Base-by-base conservation (phyloP, 1,284 basidiomycete genomes). In the Ganoderma multipileum region DNA sequence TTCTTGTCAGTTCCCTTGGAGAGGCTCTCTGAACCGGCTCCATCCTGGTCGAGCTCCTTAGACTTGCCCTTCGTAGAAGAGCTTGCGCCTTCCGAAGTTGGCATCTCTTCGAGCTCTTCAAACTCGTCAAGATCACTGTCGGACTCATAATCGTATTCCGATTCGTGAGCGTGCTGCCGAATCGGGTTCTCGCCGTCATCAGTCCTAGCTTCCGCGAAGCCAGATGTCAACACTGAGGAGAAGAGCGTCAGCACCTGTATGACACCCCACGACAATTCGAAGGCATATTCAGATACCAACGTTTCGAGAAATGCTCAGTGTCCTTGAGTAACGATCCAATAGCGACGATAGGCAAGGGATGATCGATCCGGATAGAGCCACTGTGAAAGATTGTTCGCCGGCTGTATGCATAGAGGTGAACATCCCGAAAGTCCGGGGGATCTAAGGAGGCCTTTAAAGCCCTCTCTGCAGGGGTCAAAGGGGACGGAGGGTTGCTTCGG, bases 51-150 rank as follows among this genome's bases (percentile, higher is more conserved):
- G 38, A 11, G 30, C 16, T 61, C 42, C 11, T 38, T 68, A 7
- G 39, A 18, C 44, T 69, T 69, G 16, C 68, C 68, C 36, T 66
- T 64, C 12, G 50, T 12, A 14, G 55, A 61, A 12, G 44, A n/a
- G 50, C 52, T 33, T 30, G 62, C 42, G 28, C 38, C 38, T 0
- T n/a, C 20, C 23, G 60, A 14, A 18, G 7, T 33, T 0, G 18
- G 20, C 7, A 12, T 16, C 11, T 47, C 55, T 23, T 69, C 66
- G 18, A 54, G 33, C 8, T 72, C 69, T 39, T 76, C 74, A 20
- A 62, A 67, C 18, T 75, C 73, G 20, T 76, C 75, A 3, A 77
- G 71, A 58, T 77, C 76, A 62, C 76, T 77, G 33, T 77, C 76
- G 1, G 72, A 72, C 9, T 75, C 73, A 57, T 77, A 76, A 65